phyloP scores from a whole-genome alignment of 345 rosid species.

The Eucalyptus paniculata region DNA sequence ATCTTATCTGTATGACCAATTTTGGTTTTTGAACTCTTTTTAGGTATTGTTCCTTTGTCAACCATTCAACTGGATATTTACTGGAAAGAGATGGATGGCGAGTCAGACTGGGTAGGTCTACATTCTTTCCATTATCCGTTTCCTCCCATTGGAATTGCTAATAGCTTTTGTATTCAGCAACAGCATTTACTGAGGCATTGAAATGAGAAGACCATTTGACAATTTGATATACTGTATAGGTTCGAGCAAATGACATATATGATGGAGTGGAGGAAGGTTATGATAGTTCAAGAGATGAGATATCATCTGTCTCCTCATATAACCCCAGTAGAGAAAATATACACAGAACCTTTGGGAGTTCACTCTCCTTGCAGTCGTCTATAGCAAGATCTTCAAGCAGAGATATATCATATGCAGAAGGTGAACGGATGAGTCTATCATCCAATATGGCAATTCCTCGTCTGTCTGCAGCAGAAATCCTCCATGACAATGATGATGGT shows the following conservation, averaged over 20 bases:
- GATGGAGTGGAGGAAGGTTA: constrained; percentile 76
- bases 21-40: constrained; percentile 1
- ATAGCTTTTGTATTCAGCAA: not conserved
- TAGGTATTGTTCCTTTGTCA: constrained; percentile 73
- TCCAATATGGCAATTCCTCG: constrained; percentile 44
- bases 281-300: constrained; percentile 89
- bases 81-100: constrained; percentile 96
- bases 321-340: constrained; percentile 49
- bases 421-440: constrained; percentile 44
- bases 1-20: not conserved
- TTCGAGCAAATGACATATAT: constrained; percentile 56
- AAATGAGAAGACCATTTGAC: not conserved
- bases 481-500: constrained; percentile 53
- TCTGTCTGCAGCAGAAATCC: constrained; percentile 58
- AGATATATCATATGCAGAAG: constrained; percentile 37
- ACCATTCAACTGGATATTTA: constrained; percentile 62
- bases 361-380: constrained; percentile 60
- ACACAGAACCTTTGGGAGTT: constrained; percentile 62
- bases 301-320: constrained; percentile 80
- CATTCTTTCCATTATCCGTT: not conserved
- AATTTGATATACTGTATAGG: constrained; percentile 21
- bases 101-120: constrained; percentile 84
- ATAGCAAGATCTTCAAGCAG: constrained; percentile 55
- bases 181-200: not conserved
- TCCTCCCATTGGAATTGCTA: not conserved